These are phyloP conservation scores for Begonia peltatifolia DNA, from an alignment of 306 rosid species.

Conservation along the genomic window DNA sequence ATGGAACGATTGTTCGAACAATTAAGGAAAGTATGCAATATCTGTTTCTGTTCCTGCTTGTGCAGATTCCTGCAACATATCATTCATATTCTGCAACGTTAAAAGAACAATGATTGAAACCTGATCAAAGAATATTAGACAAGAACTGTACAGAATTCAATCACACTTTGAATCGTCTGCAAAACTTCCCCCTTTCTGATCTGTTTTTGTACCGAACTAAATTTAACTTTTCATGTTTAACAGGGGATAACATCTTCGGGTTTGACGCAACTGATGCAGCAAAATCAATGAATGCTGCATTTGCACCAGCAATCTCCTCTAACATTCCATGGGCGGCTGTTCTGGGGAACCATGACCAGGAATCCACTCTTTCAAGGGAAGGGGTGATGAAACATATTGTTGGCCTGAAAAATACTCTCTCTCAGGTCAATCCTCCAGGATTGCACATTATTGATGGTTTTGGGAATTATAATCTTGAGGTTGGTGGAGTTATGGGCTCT, in stretches of 20 bases:
- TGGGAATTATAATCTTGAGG: slow-evolving; percentile 82
- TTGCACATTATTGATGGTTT: slow-evolving; percentile 56
- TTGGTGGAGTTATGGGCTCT: slow-evolving; percentile 56
- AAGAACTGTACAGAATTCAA: no score
- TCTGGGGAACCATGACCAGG: slow-evolving; percentile 94
- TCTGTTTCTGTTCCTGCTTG: no score
- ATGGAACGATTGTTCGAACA: no score
- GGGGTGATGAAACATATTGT: slow-evolving; percentile 76
- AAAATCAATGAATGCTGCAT: slow-evolving; percentile 65
- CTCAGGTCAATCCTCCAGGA: slow-evolving; percentile 53
- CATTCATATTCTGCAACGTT: no score
- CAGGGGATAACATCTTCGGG: slow-evolving; percentile 84
- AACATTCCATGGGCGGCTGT: slow-evolving; percentile 86
- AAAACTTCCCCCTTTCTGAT: no score
- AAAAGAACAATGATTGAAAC: no score
- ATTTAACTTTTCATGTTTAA: background rate
- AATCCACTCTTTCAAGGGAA: slow-evolving; percentile 71
- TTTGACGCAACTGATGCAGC: slow-evolving; percentile 47
- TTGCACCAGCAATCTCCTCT: slow-evolving; percentile 77
- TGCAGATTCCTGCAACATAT: no score
- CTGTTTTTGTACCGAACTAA: background rate
- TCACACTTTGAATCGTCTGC: no score
- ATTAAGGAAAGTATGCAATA: no score
- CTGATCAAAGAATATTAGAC: no score
- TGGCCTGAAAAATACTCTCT: slow-evolving; percentile 56